A percentile compares a stretch with the other conserved stretches of the same genome.
These are phyloP conservation scores for Diatrype stigma DNA, from an alignment of 2,329 filamentous ascomycete genomes.

Conservation along the genomic window DNA sequence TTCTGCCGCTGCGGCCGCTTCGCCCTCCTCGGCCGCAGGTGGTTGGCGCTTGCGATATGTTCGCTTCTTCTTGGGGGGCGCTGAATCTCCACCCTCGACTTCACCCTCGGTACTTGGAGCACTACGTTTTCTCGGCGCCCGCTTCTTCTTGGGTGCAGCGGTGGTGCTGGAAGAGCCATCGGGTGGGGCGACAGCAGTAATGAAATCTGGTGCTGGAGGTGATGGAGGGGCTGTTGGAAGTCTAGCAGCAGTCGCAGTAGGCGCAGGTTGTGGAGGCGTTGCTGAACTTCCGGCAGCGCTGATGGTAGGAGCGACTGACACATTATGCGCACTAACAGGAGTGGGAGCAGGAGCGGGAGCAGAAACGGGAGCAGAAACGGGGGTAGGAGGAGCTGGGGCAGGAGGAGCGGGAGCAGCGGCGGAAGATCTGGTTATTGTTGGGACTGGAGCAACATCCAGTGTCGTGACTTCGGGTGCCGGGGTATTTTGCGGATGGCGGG, in stretches of 20 bases:
- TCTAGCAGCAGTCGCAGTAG: neutral
- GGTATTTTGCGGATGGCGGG: neutral
- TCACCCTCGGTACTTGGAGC: neutral
- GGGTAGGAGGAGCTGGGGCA: neutral
- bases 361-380: too few relatives aligned
- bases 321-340: too few relatives aligned
- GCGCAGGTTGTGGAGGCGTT: neutral
- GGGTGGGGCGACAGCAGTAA: neutral
- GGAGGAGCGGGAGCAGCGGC: neutral
- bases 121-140: neutral
- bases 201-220: neutral
- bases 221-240: neutral
- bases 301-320: neutral
- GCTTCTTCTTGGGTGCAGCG: slow-evolving; percentile 5
- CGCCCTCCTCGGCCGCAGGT: slow-evolving; percentile 12
- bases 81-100: neutral
- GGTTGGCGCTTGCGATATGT: slow-evolving; percentile 23
- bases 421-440: neutral
- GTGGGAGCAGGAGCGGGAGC: neutral
- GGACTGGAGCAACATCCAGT: neutral
- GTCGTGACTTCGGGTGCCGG: neutral
- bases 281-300: neutral
- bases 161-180: neutral
- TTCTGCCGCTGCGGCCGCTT: slow-evolving; percentile 18
- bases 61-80: slow-evolving; percentile 17